Percentiles rank a stretch among this genome's conserved stretches.
Evolutionary conservation across 352 stramenopile genomes (phyloP).

Genomic region (Globisporangium ultimum): DNA sequence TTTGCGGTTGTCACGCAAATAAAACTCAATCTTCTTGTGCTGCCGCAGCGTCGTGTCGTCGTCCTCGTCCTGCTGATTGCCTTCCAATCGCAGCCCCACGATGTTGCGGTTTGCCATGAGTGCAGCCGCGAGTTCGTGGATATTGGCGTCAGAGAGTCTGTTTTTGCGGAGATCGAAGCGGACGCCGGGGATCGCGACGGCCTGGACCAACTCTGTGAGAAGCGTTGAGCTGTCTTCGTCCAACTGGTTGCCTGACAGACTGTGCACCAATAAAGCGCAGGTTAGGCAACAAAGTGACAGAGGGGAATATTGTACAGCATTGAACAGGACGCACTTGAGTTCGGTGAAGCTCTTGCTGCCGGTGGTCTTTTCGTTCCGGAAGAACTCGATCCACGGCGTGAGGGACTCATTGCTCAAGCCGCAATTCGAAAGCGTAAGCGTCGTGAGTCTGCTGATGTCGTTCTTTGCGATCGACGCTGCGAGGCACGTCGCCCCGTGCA

Average conservation of each 20-base stretch:
- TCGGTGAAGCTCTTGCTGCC: constrained; percentile 22
- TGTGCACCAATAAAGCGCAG: constrained; percentile 2
- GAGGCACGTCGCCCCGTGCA: constrained; percentile 33
- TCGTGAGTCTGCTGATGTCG: constrained; percentile 18
- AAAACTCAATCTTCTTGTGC: constrained; percentile 32
- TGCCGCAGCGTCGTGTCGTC: constrained; percentile 19
- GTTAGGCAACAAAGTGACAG: background rate
- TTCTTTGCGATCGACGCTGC: constrained; percentile 29
- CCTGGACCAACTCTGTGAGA: constrained; percentile 23
- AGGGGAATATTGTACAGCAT: constrained; percentile 1
- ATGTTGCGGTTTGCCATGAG: constrained; percentile 23
- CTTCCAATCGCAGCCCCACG: constrained; percentile 21
- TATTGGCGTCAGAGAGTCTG: constrained; percentile 15
- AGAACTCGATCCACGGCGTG: constrained; percentile 24
- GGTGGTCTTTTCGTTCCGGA: constrained; percentile 8
- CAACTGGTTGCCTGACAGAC: constrained; percentile 37
- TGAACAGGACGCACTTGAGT: constrained; percentile 13
- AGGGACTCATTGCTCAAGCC: constrained; percentile 28
- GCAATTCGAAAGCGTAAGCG: constrained; percentile 27
- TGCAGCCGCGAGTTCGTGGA: constrained; percentile 23
- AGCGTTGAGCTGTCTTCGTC: constrained; percentile 25
- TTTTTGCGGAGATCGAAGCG: constrained; percentile 36
- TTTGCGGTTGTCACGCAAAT: constrained; percentile 25
- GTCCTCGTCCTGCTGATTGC: constrained; percentile 33
- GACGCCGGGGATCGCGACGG: constrained; percentile 14